These are phyloP conservation scores for Carex sylvatica DNA, from an alignment of 202 grass and related monocot genomes.

Conservation along the genomic window DNA sequence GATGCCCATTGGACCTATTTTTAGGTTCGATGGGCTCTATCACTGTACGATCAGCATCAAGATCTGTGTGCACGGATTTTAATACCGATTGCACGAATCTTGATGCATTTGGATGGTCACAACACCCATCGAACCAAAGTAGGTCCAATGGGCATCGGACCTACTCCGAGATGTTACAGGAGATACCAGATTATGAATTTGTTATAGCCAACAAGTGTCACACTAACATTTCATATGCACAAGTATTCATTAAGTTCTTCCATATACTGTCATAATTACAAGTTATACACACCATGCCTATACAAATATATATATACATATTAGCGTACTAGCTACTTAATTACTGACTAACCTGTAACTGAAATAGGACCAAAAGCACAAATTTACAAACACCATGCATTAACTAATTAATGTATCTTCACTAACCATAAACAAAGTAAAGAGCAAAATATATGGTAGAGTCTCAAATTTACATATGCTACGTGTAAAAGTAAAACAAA, in stretches of 20 bases:
- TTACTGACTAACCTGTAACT: neutral
- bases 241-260: neutral
- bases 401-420: neutral
- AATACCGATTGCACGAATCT: too few relatives aligned
- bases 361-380: neutral
- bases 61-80: too few relatives aligned
- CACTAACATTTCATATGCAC: neutral
- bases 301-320: neutral
- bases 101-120: too few relatives aligned
- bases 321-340: neutral
- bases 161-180: too few relatives aligned
- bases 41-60: too few relatives aligned
- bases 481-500: neutral
- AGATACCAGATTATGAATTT: neutral
- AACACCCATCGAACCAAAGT: too few relatives aligned
- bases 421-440: neutral
- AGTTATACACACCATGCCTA: neutral
- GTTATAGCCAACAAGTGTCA: conserved; percentile 8
- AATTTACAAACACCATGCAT: neutral
- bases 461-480: neutral
- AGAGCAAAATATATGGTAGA: neutral
- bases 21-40: too few relatives aligned
- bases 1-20: too few relatives aligned
- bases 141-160: too few relatives aligned
- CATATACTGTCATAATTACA: neutral